Conservation (phyloP, 306 rosid genomes). For the Begonia loranthoides region DNA sequence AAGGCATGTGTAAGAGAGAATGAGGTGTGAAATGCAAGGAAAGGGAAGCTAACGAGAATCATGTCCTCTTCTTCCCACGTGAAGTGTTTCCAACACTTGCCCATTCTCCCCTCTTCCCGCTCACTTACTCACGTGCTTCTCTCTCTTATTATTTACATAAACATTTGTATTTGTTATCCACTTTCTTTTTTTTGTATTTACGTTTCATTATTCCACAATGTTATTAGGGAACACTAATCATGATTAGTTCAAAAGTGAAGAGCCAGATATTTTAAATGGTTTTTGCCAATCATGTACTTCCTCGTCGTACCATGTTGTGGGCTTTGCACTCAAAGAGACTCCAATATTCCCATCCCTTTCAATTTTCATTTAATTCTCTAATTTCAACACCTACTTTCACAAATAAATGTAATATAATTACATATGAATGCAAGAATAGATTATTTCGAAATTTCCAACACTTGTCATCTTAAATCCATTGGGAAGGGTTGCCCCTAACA, state of each 20-base stretch:
- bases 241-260: conserved; percentile 56
- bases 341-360: background rate
- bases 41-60: conserved; percentile 36
- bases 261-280: no score
- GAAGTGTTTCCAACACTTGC: conserved; percentile 30
- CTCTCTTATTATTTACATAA: no score
- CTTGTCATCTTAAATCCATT: no score
- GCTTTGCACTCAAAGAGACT: conserved; percentile 24
- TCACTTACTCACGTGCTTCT: conserved; percentile 10
- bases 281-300: no score
- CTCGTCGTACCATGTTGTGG: conserved; percentile 10
- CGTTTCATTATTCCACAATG: no score
- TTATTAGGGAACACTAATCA: conserved; percentile 40
- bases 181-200: no score
- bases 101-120: conserved; percentile 16
- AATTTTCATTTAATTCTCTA: background rate
- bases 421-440: no score
- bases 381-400: background rate
- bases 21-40: conserved; percentile 74
- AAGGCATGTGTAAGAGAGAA: conserved; percentile 13
- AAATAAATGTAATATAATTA: no score
- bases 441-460: no score
- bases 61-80: conserved; percentile 76
- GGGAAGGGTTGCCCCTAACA: no score
- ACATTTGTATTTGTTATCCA: no score